Evolutionary conservation across 305 asterid species (phyloP).

Genomic region (Solanum aculeatissimum): DNA sequence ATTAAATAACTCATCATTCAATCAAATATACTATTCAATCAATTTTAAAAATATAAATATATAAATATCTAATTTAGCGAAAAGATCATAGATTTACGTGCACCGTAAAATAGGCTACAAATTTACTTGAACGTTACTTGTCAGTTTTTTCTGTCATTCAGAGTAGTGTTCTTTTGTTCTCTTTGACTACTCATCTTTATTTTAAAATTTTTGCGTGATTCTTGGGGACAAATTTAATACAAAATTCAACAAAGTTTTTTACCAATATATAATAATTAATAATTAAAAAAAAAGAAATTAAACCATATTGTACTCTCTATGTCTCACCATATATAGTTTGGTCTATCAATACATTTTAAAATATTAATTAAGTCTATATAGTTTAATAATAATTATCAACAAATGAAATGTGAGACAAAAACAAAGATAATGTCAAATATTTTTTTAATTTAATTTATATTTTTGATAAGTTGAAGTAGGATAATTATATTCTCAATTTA

Average conservation of each 20-base stretch:
- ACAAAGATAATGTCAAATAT: background rate
- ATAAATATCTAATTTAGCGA: too few species aligned
- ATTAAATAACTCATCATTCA: too few species aligned
- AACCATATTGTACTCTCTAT: background rate
- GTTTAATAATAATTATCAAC: background rate
- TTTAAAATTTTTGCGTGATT: background rate
- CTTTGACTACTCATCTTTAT: background rate
- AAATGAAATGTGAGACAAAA: too few species aligned
- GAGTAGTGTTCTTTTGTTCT: background rate
- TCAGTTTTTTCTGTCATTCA: background rate
- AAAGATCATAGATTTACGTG: background rate
- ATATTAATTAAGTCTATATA: background rate
- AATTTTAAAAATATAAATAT: too few species aligned
- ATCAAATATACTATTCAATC: too few species aligned
- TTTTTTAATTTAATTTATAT: too few species aligned
- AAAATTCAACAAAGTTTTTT: background rate
- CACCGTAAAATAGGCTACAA: too few species aligned
- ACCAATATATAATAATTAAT: background rate
- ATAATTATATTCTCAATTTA: too few species aligned
- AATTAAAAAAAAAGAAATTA: too few species aligned
- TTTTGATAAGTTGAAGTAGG: too few species aligned
- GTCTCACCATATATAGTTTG: background rate
- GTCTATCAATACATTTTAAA: background rate
- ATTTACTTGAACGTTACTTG: background rate
- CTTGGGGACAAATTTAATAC: background rate